Percentiles rank a stretch among this genome's conserved stretches.
Evolutionary conservation across 495 filamentous ascomycete species (phyloP).

Genomic region (Friedmanniomyces endolithicus): DNA sequence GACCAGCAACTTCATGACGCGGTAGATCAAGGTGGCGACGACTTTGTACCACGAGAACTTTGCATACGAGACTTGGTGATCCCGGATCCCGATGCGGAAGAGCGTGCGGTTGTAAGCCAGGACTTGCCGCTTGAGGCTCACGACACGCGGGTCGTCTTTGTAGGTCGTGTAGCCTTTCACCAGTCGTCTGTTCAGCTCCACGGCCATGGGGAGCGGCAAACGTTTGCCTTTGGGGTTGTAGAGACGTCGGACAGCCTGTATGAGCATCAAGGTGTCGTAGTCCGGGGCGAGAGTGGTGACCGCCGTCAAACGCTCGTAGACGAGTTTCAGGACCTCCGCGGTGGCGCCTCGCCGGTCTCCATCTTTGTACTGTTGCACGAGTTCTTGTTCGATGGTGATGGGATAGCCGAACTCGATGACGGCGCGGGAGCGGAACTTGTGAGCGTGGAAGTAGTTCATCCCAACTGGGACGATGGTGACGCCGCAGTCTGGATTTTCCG

Average conservation of each 20-base stretch:
- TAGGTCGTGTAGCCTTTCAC: constrained; percentile 86
- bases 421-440: constrained; percentile 94
- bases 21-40: constrained; percentile 64
- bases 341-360: constrained; percentile 79
- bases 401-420: constrained; percentile 92
- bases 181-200: constrained; percentile 89
- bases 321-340: constrained; percentile 63
- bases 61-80: constrained; percentile 92
- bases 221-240: constrained; percentile 94
- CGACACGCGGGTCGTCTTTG: constrained; percentile 79
- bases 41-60: constrained; percentile 67
- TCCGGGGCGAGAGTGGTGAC: constrained; percentile 92
- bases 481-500: constrained; percentile 78
- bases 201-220: constrained; percentile 81
- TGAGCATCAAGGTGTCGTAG: constrained; percentile 92
- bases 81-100: constrained; percentile 69
- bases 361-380: constrained; percentile 74
- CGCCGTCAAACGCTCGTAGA: constrained; percentile 70
- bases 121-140: constrained; percentile 65
- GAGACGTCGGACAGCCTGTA: constrained; percentile 84
- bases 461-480: constrained; percentile 97
- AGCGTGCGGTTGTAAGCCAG: constrained; percentile 81
- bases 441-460: constrained; percentile 99
- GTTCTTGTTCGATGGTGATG: constrained; percentile 62
- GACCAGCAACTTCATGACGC: constrained; percentile 59